Evolutionary conservation across 1,139 yeast species (phyloP).

Genomic region (Meyerozyma guilliermondii): DNA sequence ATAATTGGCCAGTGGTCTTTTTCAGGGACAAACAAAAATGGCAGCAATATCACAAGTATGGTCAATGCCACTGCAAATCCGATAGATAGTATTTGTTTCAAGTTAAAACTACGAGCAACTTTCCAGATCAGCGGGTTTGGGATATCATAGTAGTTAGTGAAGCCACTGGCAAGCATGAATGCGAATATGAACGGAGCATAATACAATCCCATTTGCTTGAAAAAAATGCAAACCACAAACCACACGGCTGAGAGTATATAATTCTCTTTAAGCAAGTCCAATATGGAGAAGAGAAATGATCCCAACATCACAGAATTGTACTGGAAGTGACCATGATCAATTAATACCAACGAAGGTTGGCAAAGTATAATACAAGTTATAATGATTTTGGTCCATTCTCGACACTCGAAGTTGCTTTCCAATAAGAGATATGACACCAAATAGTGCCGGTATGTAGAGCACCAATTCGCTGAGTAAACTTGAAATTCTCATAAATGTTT

Average conservation of each 20-base stretch:
- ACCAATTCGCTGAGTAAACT: constrained; percentile 71
- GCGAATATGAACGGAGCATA: constrained; percentile 87
- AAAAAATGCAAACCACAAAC: constrained; percentile 73
- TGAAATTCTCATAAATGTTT: constrained; percentile 79
- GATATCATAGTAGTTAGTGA: constrained; percentile 18
- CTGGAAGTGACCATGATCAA: constrained; percentile 98
- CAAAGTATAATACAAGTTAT: constrained; percentile 70
- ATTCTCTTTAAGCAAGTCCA: constrained; percentile 60
- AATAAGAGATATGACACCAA: constrained; percentile 62
- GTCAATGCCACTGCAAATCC: constrained; percentile 60
- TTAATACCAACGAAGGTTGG: constrained; percentile 76
- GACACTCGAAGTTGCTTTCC: constrained; percentile 51
- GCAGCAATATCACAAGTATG: constrained; percentile 49
- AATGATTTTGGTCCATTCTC: constrained; percentile 72
- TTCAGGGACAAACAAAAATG: constrained; percentile 42
- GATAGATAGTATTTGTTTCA: constrained; percentile 52
- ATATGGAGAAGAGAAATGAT: constrained; percentile 61
- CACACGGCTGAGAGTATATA: constrained; percentile 69
- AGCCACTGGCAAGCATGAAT: constrained; percentile 52
- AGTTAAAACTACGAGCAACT: constrained; percentile 21
- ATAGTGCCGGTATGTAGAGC: constrained; percentile 75
- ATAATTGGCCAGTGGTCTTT: constrained; percentile 7
- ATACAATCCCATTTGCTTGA: constrained; percentile 94
- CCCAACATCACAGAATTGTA: constrained; percentile 95
- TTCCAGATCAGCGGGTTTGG: constrained; percentile 2